A percentile compares a stretch with the other conserved stretches of the same genome.
Evolutionary conservation across 495 filamentous ascomycete species (phyloP).

Genomic region (Aspergillus incahuasiensis): DNA sequence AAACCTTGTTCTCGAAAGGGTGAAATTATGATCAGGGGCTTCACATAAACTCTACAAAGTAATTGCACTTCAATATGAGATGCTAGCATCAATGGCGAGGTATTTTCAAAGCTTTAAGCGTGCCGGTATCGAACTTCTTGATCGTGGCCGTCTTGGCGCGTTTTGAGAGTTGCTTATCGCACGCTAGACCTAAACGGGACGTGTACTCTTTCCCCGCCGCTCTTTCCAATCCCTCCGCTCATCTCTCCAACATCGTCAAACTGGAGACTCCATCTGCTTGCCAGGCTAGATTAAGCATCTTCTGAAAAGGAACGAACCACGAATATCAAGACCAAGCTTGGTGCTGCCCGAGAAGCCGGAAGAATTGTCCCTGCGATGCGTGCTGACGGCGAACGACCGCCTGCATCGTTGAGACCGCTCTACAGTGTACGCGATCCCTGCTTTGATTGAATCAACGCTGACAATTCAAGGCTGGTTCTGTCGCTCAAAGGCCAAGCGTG

Average conservation of each 20-base stretch:
- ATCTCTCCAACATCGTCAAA: background rate
- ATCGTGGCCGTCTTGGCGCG: too few relatives aligned
- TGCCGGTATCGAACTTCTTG: too few relatives aligned
- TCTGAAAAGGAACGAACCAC: background rate
- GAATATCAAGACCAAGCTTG: conserved; percentile 5
- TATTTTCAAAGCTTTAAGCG: too few relatives aligned
- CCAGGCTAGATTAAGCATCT: background rate
- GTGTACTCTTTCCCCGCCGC: background rate
- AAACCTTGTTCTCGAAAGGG: too few relatives aligned
- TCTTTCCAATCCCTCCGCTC: background rate
- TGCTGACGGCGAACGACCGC: conserved; percentile 6
- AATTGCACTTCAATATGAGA: too few relatives aligned
- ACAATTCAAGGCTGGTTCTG: conserved; percentile 7
- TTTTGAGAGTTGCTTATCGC: background rate
- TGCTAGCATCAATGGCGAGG: too few relatives aligned
- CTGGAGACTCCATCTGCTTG: background rate
- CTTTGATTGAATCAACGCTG: background rate
- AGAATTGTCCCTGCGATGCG: conserved; percentile 10
- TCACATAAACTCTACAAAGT: too few relatives aligned
- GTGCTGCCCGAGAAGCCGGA: conserved; percentile 6
- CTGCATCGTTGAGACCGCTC: conserved; percentile 1
- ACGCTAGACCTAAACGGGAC: background rate
- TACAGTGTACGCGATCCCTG: background rate
- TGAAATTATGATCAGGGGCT: too few relatives aligned
- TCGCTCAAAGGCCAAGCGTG: background rate